Evolutionary conservation across 2,329 filamentous ascomycete species (phyloP).

Genomic region (Colletotrichum sp.): DNA sequence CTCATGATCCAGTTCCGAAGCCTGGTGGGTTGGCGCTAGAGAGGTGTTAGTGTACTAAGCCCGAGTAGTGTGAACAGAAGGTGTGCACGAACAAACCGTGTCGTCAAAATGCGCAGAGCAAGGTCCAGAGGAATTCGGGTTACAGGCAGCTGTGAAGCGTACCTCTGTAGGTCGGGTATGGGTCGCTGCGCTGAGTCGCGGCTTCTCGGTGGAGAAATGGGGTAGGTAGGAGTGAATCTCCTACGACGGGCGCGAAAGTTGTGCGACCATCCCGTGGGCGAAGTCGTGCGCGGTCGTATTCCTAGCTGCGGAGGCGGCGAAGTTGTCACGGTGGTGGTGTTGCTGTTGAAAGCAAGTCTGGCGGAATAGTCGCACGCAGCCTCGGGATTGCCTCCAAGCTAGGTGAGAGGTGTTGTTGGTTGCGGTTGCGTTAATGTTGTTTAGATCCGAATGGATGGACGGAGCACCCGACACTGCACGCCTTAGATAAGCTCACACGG

Average conservation of each 20-base stretch:
- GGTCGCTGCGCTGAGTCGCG: not conserved
- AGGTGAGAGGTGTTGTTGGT: not conserved
- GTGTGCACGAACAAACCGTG: constrained; percentile 11
- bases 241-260: not conserved
- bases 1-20: constrained; percentile 7
- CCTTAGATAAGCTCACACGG: constrained; percentile 18
- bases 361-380: not conserved
- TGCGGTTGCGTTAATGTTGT: constrained; percentile 1
- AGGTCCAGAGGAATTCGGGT: not conserved
- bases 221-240: constrained; percentile 7
- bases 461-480: not conserved
- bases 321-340: not conserved
- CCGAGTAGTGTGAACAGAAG: not conserved
- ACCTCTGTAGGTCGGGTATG: not conserved
- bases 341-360: not conserved
- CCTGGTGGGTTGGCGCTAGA: constrained; percentile 14
- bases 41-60: not conserved
- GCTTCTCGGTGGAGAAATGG: not conserved
- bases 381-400: not conserved
- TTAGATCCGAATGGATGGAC: not conserved
- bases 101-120: not conserved
- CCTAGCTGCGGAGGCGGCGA: not conserved
- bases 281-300: not conserved
- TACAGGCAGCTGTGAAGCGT: not conserved
- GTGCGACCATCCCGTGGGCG: constrained; percentile 9